Evolutionary conservation across 164 flowering plant species (phyloP), one percentile per base, ranked within the genome.

Genomic region (Echeveria elegans): DNA sequence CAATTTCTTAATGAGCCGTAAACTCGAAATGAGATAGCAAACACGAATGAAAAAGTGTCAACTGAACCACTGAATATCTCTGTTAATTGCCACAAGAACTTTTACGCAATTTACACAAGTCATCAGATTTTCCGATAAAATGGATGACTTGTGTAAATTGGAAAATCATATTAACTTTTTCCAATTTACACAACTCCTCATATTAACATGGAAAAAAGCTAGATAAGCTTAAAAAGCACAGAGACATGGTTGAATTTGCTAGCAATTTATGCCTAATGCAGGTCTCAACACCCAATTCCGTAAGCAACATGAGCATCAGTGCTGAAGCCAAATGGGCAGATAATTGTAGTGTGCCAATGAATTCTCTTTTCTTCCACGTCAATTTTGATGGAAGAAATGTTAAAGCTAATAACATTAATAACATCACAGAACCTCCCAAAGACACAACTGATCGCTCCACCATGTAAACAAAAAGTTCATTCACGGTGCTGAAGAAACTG

Each of bases 271-370:
- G 96, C 71, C 84, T 84, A 52, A 95, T 84, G 69, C 99, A 95
- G 15, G 81, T 92, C 77, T 95, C 99, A 50, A 95, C 70, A 58
- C 96, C 99, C 75, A 95, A 64, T 80, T 95, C 99, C 79, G 92
- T 70, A 59, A 95, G 81, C 75, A 95, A 66, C 98, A 92, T 88
- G 32, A 95, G 89, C 75, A 95, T 72, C 63, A 92, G 76, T 32
- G 97, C 99, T 47, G 99, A 79, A 63, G 85, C 73, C 67, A 95
- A 78, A 77, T 95, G 99, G 34, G 96, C 90, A 71, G 84, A 79
- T 77, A 88, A 89, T 77, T 95, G 99, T 72, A 95, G 88, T 59
- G 84, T 18, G 53, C 96, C 99, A 72, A 95, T 83, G 3, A 86
- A 41, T 21, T 71, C 78, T 26, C 85, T 79, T 70, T 81, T 88